Evolutionary conservation across 352 stramenopile species (phyloP).

Genomic region (Phytophthora pinifolia): DNA sequence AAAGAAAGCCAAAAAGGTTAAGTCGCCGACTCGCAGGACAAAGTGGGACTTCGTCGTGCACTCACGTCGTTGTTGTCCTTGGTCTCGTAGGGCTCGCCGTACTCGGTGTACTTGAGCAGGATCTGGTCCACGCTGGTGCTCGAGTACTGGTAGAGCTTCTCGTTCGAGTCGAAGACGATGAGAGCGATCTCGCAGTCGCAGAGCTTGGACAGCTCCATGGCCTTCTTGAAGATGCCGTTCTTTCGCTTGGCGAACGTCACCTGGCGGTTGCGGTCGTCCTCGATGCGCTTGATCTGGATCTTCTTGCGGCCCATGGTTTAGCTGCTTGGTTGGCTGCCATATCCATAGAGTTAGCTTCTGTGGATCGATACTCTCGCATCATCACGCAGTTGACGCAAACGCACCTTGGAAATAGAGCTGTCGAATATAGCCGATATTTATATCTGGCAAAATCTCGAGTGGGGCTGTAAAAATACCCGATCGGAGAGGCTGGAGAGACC

Average conservation of each 20-base stretch:
- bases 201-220: slow-evolving; percentile 87
- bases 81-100: slow-evolving; percentile 77
- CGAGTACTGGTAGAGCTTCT: slow-evolving; percentile 86
- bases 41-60: slow-evolving; percentile 4
- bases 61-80: slow-evolving; percentile 85
- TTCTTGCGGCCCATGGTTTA: slow-evolving; percentile 83
- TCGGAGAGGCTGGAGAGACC: no score
- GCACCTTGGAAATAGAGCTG: slow-evolving; percentile 33
- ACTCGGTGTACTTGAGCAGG: slow-evolving; percentile 86
- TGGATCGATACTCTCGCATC: slow-evolving; percentile 4
- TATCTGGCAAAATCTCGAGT: slow-evolving; percentile 34
- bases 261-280: slow-evolving; percentile 83
- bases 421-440: slow-evolving; percentile 36
- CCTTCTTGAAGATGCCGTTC: slow-evolving; percentile 87
- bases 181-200: slow-evolving; percentile 87
- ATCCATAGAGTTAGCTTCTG: slow-evolving; percentile 1
- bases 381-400: slow-evolving; percentile 26
- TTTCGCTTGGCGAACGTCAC: slow-evolving; percentile 87
- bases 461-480: slow-evolving; percentile 26
- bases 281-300: slow-evolving; percentile 89
- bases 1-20: neutral
- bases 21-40: slow-evolving; percentile 4
- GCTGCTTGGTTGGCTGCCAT: neutral
- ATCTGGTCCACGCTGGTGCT: slow-evolving; percentile 84
- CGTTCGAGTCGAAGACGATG: slow-evolving; percentile 88